Base-by-base conservation (phyloP, 2,329 filamentous ascomycete species). In the Penicillium sp. region DNA sequence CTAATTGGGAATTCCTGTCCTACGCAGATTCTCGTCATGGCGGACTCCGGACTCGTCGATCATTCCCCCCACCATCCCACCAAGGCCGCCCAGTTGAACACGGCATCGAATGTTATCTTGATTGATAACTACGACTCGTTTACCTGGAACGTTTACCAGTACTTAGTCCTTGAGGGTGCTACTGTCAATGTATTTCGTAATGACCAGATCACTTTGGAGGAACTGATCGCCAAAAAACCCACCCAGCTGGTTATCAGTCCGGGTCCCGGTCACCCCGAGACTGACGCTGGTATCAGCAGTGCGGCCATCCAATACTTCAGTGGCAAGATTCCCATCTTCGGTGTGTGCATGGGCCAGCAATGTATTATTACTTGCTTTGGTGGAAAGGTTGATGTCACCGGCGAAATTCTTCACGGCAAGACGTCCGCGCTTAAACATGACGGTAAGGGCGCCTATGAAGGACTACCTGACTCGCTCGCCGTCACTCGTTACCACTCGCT, bases 51-150 rank as follows among this genome's bases (percentile, higher is more conserved):
- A n/a, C 53, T 85, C 35, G 75, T 84, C 55, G 91, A 96, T 67
- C 84, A 96, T 70, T 96, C 91, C 53, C 89, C 90, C 62, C 68
- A 64, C 62, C 84, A 95, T 69, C 86, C 88, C 52, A 79, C 85
- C 56, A 84, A 85, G 45, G 83, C 84, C 26, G 75, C 83, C 46
- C 82, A 83, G 32, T 76, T 96, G 46, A 69, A 84, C 22, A 89
- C 83, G 43, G 93, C 93, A 24, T 87, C 85, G 50, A 97, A 97
- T 70, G 79, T 97, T 51, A 80, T 98, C 55, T 78, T 98, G 56
- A 96, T 98, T 63, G 93, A 98, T 77, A 98, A 98, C 72, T 98
- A 97, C 71, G 93, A 98, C 71, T 97, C 93, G 3, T 98, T 98
- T 70, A 96, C 91, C 52, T 98, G 90, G 88, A 98, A 98, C 66